Evolutionary conservation across 2,329 filamentous ascomycete genomes (phyloP), one percentile per base, ranked within the genome.

Genomic region (Exophiala calicioides): DNA sequence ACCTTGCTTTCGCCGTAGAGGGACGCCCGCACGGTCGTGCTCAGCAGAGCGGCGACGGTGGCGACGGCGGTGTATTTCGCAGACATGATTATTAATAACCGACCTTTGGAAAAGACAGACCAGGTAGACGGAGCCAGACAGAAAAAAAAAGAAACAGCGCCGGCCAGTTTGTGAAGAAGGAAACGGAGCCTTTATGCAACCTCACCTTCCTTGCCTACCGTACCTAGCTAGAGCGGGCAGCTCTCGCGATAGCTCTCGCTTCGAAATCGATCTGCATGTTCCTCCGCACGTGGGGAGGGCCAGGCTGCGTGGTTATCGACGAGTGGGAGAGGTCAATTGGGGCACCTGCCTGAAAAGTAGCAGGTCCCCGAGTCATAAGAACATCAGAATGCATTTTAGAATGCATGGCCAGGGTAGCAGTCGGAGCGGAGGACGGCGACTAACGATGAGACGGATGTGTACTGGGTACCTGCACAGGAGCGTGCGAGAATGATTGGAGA

Each of bases 1-100:
- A 70, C 60, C 13, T 68, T 67, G 53, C 69, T 77, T 52, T 77
- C 67, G 44, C 70, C 67, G 41, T 76, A 76, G 4, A 75, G 63
- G 15, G 47, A 53, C 18, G 39, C 47, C 30, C 46, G 35, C 16
- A 33, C 42, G 15, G n/a, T n/a, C n/a, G 36, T 24, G 31, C 38
- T 29, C 30, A 30, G 16, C 10, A 54, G 44, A 18, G 40, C 27
- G 4, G 32, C 40, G 20, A 36, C n/a, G n/a, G n/a, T n/a, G 6
- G 35, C 40, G 10, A 50, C n/a, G n/a, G 34, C 47, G n/a, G 34
- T 31, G 26, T 29, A 36, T 21, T 34, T 48, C n/a, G 37, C 10
- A 5, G 26, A 37, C 16, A 24, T 37, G 47, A 54, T 54, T 20
- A 4, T 42, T 18, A 4, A 13, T 8, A 18, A 18, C n/a, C 7